Evolutionary conservation across 2,329 filamentous ascomycete genomes (phyloP).

Genomic region (Reticulascus tulasneorum): DNA sequence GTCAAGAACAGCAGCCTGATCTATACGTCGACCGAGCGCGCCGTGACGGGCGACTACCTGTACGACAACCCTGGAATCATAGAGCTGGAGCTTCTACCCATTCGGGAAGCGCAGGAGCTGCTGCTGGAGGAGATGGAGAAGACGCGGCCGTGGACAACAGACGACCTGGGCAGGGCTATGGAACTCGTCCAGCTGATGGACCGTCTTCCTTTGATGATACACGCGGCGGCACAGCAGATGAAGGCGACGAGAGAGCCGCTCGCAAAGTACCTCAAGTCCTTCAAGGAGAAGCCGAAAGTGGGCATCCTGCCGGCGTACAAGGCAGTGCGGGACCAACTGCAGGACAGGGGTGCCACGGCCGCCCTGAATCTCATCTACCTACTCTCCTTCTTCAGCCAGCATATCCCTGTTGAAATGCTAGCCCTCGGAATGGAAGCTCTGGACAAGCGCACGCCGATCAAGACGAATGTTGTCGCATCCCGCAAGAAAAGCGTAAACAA

Average conservation of each 20-base stretch:
- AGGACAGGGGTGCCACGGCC: constrained; percentile 40
- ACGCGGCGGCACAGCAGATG: constrained; percentile 60
- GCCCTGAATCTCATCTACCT: constrained; percentile 63
- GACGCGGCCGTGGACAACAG: constrained; percentile 46
- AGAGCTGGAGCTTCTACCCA: constrained; percentile 49
- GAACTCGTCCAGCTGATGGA: constrained; percentile 62
- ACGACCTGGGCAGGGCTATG: constrained; percentile 53
- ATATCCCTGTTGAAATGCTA: constrained; percentile 64
- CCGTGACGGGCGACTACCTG: constrained; percentile 48
- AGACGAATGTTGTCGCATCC: constrained; percentile 27
- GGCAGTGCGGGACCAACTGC: constrained; percentile 45
- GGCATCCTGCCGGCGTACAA: constrained; percentile 44
- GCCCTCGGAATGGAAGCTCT: constrained; percentile 48
- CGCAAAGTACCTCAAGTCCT: constrained; percentile 56
- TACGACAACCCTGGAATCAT: constrained; percentile 58
- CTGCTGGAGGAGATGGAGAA: constrained; percentile 61
- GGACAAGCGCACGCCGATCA: constrained; percentile 41
- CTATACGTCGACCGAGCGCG: constrained; percentile 63
- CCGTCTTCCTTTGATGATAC: constrained; percentile 63
- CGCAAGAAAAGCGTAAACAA: constrained; percentile 38
- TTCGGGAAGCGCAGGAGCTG: constrained; percentile 55
- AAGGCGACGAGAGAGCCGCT: constrained; percentile 59
- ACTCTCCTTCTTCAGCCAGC: constrained; percentile 61
- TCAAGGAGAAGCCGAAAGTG: constrained; percentile 51
- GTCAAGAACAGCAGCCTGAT: constrained; percentile 60